Conservation (phyloP, 257 asterid genomes). For the Cinchona pubescens region DNA sequence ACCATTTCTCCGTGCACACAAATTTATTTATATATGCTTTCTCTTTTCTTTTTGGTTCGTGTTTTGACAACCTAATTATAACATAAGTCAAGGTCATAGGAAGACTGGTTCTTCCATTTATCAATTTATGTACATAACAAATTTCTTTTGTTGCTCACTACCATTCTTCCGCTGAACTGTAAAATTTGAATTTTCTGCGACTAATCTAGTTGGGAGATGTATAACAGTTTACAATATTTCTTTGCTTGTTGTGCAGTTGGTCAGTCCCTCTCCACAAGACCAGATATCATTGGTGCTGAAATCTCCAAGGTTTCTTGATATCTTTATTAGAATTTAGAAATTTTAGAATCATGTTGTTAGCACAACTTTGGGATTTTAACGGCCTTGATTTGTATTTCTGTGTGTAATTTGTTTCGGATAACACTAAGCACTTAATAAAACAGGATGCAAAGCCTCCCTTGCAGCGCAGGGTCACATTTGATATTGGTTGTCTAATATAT, state of each 20-base stretch:
- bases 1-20: slow-evolving; percentile 1
- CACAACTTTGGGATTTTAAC: not conserved
- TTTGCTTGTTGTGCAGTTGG: slow-evolving; percentile 65
- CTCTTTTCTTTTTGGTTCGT: not conserved
- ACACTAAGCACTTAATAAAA: not conserved
- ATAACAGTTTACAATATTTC: not conserved
- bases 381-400: not conserved
- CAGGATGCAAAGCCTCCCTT: not conserved
- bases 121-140: not conserved
- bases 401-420: not conserved
- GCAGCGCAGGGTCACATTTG: not conserved
- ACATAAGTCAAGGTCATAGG: not conserved
- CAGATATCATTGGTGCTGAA: slow-evolving; percentile 82
- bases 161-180: not conserved
- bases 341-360: not conserved
- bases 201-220: not conserved
- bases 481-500: not conserved
- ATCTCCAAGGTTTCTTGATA: slow-evolving; percentile 57
- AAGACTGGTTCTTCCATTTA: not conserved
- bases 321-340: not conserved
- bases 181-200: not conserved
- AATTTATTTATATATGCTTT: slow-evolving; percentile 15
- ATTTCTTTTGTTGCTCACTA: not conserved
- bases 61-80: not conserved
- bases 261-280: slow-evolving; percentile 96